Base-by-base conservation (phyloP, 306 rosid species). In the Malus orientalis region DNA sequence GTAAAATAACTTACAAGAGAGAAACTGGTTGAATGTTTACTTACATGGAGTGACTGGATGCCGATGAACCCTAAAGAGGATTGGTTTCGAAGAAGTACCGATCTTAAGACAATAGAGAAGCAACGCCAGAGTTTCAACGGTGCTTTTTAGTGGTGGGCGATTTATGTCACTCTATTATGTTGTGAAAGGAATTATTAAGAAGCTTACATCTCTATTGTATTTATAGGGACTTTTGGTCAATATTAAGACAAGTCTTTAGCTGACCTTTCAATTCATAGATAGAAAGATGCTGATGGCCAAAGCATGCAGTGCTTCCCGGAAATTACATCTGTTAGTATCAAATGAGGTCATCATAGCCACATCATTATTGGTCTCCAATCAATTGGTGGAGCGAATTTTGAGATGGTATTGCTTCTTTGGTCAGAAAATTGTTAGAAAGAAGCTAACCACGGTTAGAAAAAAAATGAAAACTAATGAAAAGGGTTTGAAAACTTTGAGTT, bases 291-390 rank as follows among this genome's bases (percentile, higher is more conserved):
- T 81, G 76, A 61, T 42, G 38, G 72, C 27, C 70, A 76, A 80
- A 82, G 88, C 19, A 61, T 70, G 19, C 61, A 4, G 77, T 74
- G 86, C 60, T 91, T 91, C 93, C 79, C 10, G 81, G 97, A 91
- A 91, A 75, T 38, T 82, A 49, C 92, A 13, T 74, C 44, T 67
- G 80, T 79, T 78, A 5, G 12, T 33, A 4, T 44, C 65, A 71
- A 53, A 75, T 73, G 77, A 70, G 66, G 68, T 72, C 72, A 72
- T 65, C 77, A 55, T 33, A 59, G 77, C 74, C 4, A 60, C 47
- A 36, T 71, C 76, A 74, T 71, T 27, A 38, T 78, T 30, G 76
- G 81, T 85, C 73, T 66, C 45, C 74, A 53, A 22, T 67, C 19
- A 6, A 81, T 73, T 53, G 70, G 69, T 72, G 76, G 82, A 30